Base-by-base conservation (phyloP, 139 green algal genomes). In the Picochlorum sp. region DNA sequence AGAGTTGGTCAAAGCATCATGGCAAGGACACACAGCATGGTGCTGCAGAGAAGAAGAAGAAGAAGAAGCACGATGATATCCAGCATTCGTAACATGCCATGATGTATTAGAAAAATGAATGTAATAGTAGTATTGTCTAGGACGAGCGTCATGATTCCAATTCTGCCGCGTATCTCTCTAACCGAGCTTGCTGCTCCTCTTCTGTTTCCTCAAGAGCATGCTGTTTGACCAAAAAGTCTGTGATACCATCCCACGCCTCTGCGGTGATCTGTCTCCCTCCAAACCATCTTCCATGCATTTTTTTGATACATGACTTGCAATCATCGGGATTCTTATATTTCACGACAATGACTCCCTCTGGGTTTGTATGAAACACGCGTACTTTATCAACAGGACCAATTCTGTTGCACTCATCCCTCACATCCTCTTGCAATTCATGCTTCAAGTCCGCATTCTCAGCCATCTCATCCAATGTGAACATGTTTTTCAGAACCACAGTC, bases 271-370 rank as follows among this genome's bases (percentile, higher is more conserved):
- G 74, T 9, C 78, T 73, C 4, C 91, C 89, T 2, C 72, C 91
- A 74, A 97, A 97, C 64, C 85, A 97, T 10, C 90, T 73, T 1
- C 85, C 87, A 24, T 97, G 70, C 92, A 98, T 96, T 14, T 78
- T 28, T 3, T 44, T 15, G 1, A 97, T 60, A 66, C 91, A 97
- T 34, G 74, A 64, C 24, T 89, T 56, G 1, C 86, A 90, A 3
- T 71, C 71, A 50, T 92, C 82, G 30, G 71, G 32, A 1, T 76
- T 69, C 6, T 83, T 83, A 69, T 96, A 98, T 45, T 80, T 80
- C 15, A 97, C 65, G 3, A 72, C 82, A 15, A 98, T 74, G 6
- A 93, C 79, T 34, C 92, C 92, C 32, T 94, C 70, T 1, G 90
- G 85, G 73, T 96, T 82, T 32, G 71, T 41, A 38, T 77, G 65